These are phyloP conservation scores for Talaromyces nanjingensis DNA, from an alignment of 495 filamentous ascomycete species.

Conservation along the genomic window DNA sequence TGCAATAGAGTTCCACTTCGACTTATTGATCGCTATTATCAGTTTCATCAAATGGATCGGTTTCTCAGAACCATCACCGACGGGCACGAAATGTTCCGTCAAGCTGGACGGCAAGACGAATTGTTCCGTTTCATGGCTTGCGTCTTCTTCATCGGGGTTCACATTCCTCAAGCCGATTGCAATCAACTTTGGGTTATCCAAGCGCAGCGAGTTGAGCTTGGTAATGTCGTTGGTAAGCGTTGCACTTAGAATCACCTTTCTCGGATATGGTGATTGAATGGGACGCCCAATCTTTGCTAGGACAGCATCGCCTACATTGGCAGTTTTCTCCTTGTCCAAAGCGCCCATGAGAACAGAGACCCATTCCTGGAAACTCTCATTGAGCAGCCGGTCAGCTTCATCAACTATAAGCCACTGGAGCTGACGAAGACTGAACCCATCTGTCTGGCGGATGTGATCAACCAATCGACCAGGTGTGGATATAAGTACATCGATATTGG, in stretches of 20 bases:
- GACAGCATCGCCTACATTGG: conserved; percentile 43
- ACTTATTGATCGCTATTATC: conserved; percentile 26
- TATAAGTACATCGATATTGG: conserved; percentile 82
- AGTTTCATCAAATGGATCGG: conserved; percentile 66
- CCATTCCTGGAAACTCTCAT: conserved; percentile 92
- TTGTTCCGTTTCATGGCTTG: conserved; percentile 21
- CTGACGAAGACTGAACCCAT: conserved; percentile 67
- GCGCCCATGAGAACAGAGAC: conserved; percentile 62
- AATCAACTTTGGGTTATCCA: conserved; percentile 68
- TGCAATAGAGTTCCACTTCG: background rate
- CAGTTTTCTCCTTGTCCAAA: conserved; percentile 43
- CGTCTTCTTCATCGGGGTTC: conserved; percentile 22
- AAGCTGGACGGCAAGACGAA: conserved; percentile 63
- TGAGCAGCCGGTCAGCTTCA: conserved; percentile 86
- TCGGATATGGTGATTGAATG: conserved; percentile 33
- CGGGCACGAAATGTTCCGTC: conserved; percentile 64
- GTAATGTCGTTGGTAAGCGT: conserved; percentile 89
- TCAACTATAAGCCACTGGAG: conserved; percentile 86
- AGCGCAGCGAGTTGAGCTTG: conserved; percentile 64
- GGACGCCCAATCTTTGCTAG: conserved; percentile 30
- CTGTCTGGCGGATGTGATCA: conserved; percentile 78
- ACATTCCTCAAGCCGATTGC: conserved; percentile 53
- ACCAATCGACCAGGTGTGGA: conserved; percentile 90
- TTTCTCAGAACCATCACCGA: conserved; percentile 71
- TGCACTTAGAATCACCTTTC: conserved; percentile 80